A percentile compares a stretch with the other conserved stretches of the same genome.
These are phyloP conservation scores for Sporothrix euskadiensis DNA, from an alignment of 2,329 filamentous ascomycete genomes.

Conservation along the genomic window DNA sequence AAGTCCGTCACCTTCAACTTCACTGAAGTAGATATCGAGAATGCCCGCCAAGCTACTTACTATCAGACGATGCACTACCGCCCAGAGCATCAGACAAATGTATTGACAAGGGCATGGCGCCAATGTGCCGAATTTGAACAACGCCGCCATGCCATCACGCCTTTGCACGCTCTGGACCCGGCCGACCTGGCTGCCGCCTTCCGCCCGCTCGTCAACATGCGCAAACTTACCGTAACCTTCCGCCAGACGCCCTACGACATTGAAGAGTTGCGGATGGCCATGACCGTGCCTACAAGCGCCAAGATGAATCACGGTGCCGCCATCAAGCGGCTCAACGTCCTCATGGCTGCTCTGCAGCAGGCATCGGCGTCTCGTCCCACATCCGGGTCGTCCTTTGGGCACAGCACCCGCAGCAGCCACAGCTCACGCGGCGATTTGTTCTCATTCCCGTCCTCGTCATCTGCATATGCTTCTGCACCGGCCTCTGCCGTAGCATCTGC, in stretches of 20 bases:
- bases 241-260: conserved; percentile 45
- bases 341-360: conserved; percentile 32
- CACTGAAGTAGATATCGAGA: conserved; percentile 46
- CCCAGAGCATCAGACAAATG: conserved; percentile 40
- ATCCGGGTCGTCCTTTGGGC: background rate
- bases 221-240: conserved; percentile 46
- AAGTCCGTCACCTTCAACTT: conserved; percentile 50
- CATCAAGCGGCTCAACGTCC: conserved; percentile 39
- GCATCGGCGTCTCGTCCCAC: conserved; percentile 5
- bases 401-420: conserved; percentile 17
- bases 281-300: conserved; percentile 44
- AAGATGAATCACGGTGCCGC: conserved; percentile 44
- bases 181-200: conserved; percentile 39
- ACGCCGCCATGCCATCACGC: conserved; percentile 39
- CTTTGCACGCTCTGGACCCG: conserved; percentile 40
- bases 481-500: conserved; percentile 9
- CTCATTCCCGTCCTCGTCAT: background rate
- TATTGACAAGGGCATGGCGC: conserved; percentile 27
- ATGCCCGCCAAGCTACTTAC: conserved; percentile 42
- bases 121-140: conserved; percentile 40
- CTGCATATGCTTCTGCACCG: background rate
- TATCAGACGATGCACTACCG: conserved; percentile 44
- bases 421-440: conserved; percentile 14
- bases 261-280: conserved; percentile 42
- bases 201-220: conserved; percentile 44